A percentile compares a stretch with the other conserved stretches of the same genome.
Evolutionary conservation across 1,284 basidiomycete genomes (phyloP).

Genomic region (Somion occarium): DNA sequence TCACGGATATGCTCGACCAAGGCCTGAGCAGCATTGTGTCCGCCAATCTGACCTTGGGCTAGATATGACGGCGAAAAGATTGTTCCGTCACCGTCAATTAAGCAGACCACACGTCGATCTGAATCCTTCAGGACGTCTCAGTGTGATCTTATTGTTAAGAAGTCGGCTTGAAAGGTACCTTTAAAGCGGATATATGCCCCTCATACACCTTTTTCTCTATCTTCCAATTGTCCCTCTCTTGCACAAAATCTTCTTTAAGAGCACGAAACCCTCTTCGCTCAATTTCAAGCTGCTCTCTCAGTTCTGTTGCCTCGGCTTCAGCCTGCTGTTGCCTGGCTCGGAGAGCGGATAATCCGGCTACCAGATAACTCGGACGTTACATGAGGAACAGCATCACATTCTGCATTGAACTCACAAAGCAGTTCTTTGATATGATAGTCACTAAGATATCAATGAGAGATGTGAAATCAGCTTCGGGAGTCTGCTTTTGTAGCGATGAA

Average conservation of each 20-base stretch:
- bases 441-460: not conserved
- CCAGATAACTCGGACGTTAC: not conserved
- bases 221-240: not conserved
- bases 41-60: slow-evolving; percentile 49
- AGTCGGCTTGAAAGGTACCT: not conserved
- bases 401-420: not conserved
- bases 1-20: slow-evolving; percentile 43
- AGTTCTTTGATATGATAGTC: slow-evolving; percentile 1
- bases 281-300: slow-evolving; percentile 4
- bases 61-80: slow-evolving; percentile 57
- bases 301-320: not conserved
- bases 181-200: slow-evolving; percentile 2
- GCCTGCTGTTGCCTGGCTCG: not conserved
- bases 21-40: slow-evolving; percentile 47
- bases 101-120: slow-evolving; percentile 48
- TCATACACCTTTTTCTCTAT: not conserved
- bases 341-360: not conserved
- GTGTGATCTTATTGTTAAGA: not conserved
- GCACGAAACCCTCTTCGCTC: slow-evolving; percentile 3
- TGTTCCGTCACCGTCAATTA: slow-evolving; percentile 65
- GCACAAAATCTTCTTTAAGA: slow-evolving; percentile 2
- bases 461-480: no score
- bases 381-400: not conserved
- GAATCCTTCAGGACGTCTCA: not conserved
- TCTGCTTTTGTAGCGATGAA: not conserved